A percentile compares a stretch with the other conserved stretches of the same genome.
phyloP scores from a whole-genome alignment of 78 protist genomes.

The Tieghemostelium lacteum region DNA sequence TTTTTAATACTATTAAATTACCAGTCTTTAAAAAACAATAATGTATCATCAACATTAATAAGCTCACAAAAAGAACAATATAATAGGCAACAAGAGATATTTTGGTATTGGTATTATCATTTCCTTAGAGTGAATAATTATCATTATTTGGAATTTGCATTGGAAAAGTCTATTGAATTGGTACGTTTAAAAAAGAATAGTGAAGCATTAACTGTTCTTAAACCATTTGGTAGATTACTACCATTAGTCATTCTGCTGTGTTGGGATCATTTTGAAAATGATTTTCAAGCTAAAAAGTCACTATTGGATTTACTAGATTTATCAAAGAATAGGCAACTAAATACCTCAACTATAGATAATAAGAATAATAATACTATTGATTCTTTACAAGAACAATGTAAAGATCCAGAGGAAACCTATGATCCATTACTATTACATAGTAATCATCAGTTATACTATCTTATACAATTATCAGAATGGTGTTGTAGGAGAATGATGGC shows the following conservation, averaged over 20 bases:
- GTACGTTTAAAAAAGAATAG: conserved; percentile 26
- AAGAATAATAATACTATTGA: neutral
- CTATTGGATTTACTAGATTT: conserved; percentile 12
- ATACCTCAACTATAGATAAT: neutral
- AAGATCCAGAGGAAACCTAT: neutral
- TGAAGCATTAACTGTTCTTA: conserved; percentile 26
- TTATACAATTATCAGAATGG: conserved; percentile 62
- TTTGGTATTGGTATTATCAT: conserved; percentile 81
- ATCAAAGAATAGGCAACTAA: neutral
- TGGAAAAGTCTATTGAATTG: conserved; percentile 24
- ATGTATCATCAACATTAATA: neutral
- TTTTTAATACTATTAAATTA: conserved; percentile 39
- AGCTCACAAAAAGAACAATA: neutral
- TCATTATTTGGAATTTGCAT: conserved; percentile 57
- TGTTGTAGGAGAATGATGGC: conserved; percentile 61
- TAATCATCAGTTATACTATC: conserved; percentile 52
- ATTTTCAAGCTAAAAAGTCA: conserved; percentile 21
- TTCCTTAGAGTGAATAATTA: conserved; percentile 49
- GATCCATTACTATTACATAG: conserved; percentile 39
- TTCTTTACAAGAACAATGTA: neutral
- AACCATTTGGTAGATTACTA: conserved; percentile 54
- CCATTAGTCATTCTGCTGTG: conserved; percentile 50
- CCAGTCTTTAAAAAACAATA: conserved; percentile 1
- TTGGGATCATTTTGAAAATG: conserved; percentile 71
- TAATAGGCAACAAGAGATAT: conserved; percentile 7